phyloP scores from a whole-genome alignment of 2,329 filamentous ascomycete species.

The Xylariaceae sp. region DNA sequence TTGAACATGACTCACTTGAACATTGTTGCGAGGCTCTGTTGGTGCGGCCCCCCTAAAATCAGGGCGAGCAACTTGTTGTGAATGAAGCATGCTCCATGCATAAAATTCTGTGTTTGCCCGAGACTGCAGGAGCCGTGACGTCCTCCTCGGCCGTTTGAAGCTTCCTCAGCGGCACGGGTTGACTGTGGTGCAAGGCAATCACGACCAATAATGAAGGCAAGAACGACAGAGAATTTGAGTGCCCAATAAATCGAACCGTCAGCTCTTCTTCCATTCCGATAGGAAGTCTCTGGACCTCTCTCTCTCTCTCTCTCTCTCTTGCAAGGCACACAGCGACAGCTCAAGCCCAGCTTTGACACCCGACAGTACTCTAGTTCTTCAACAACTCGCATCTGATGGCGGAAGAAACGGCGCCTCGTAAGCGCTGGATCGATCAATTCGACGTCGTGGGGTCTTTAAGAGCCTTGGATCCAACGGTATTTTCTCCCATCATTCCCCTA shows the following conservation, averaged over 20 bases:
- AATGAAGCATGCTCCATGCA: neutral
- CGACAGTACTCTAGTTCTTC: too few relatives aligned
- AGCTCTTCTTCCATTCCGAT: neutral
- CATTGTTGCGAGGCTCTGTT: neutral
- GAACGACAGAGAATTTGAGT: neutral
- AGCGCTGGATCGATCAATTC: neutral
- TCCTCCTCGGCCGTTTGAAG: neutral
- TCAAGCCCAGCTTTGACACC: too few relatives aligned
- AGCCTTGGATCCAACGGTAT: constrained; percentile 4
- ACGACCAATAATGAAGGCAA: neutral
- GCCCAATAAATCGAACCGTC: neutral
- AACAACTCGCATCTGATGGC: neutral
- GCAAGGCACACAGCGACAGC: neutral
- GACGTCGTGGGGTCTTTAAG: neutral
- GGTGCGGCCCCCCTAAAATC: too few relatives aligned
- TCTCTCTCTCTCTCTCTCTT: too few relatives aligned
- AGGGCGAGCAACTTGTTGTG: too few relatives aligned
- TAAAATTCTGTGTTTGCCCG: neutral
- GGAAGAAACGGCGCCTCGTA: neutral
- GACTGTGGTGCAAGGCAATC: neutral
- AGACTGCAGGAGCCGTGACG: neutral
- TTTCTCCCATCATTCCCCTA: neutral
- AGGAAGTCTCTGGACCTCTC: neutral
- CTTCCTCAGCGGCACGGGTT: neutral
- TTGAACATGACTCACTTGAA: neutral